These are phyloP conservation scores for Claviceps spartinae DNA, from an alignment of 2,329 filamentous ascomycete genomes.

Conservation along the genomic window DNA sequence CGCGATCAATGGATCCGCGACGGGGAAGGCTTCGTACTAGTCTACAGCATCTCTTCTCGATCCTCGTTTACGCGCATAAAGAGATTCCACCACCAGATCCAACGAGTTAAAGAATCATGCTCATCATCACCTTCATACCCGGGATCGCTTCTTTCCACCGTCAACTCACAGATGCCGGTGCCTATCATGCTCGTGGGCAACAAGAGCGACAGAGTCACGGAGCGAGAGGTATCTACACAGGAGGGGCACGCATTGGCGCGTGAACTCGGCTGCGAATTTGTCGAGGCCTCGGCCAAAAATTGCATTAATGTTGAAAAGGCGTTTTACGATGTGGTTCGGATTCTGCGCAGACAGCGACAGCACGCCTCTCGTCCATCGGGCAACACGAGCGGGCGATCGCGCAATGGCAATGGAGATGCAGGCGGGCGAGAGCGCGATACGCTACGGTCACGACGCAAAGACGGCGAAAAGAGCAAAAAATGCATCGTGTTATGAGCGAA, in stretches of 20 bases:
- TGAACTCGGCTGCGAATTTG: conserved; percentile 89
- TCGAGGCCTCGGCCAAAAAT: conserved; percentile 94
- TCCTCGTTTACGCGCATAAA: conserved; percentile 92
- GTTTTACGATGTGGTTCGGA: conserved; percentile 92
- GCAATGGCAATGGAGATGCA: conserved; percentile 23
- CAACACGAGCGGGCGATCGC: conserved; percentile 23
- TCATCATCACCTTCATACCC: conserved; percentile 64
- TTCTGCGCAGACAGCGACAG: conserved; percentile 72
- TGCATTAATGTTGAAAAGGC: conserved; percentile 98
- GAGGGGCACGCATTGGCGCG: conserved; percentile 86
- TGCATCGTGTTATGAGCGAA: conserved; percentile 26
- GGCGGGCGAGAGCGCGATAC: conserved; percentile 19
- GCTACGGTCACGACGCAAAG: conserved; percentile 20
- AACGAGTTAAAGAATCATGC: conserved; percentile 87
- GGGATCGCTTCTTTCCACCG: conserved; percentile 54
- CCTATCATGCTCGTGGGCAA: conserved; percentile 98
- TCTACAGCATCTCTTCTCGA: conserved; percentile 96
- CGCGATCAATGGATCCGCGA: conserved; percentile 98
- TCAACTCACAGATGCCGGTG: conserved; percentile 51
- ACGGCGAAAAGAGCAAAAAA: conserved; percentile 23
- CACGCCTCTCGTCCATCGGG: conserved; percentile 28
- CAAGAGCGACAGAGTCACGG: conserved; percentile 93
- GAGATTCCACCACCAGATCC: conserved; percentile 92
- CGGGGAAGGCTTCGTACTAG: conserved; percentile 91
- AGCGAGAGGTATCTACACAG: conserved; percentile 91